phyloP scores from a whole-genome alignment of 2,329 filamentous ascomycete species.

The Gyromitra esculenta region DNA sequence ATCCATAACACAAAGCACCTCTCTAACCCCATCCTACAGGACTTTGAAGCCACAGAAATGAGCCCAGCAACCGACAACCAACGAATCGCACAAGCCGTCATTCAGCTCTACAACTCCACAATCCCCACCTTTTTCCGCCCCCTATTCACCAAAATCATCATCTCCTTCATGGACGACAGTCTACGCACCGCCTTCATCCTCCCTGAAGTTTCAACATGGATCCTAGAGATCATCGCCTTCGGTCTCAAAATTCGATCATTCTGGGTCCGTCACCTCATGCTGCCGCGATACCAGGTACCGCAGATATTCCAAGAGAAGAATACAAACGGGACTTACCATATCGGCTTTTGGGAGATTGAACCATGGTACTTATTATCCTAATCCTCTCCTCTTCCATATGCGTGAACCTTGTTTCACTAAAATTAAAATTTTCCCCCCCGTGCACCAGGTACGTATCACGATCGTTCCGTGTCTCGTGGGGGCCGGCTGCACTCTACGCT shows the following conservation, averaged over 20 bases:
- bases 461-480: constrained; percentile 25
- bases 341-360: constrained; percentile 68
- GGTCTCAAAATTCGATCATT: constrained; percentile 67
- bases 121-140: constrained; percentile 64
- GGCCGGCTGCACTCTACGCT: constrained; percentile 22
- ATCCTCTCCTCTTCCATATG: too few relatives aligned
- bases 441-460: constrained; percentile 22
- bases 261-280: constrained; percentile 67
- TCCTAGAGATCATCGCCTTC: constrained; percentile 62
- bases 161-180: constrained; percentile 67
- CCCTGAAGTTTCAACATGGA: constrained; percentile 42
- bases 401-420: background rate
- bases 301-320: constrained; percentile 63
- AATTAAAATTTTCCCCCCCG: background rate
- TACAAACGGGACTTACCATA: constrained; percentile 66
- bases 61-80: constrained; percentile 65
- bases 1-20: background rate
- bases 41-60: constrained; percentile 72
- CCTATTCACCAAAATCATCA: constrained; percentile 65
- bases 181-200: constrained; percentile 33
- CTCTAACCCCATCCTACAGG: constrained; percentile 14
- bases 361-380: constrained; percentile 68
- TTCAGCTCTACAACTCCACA: constrained; percentile 68
- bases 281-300: constrained; percentile 67
- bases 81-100: constrained; percentile 68